phyloP scores from a whole-genome alignment of 306 rosid species.

The Oxytropis ochrocephala region DNA sequence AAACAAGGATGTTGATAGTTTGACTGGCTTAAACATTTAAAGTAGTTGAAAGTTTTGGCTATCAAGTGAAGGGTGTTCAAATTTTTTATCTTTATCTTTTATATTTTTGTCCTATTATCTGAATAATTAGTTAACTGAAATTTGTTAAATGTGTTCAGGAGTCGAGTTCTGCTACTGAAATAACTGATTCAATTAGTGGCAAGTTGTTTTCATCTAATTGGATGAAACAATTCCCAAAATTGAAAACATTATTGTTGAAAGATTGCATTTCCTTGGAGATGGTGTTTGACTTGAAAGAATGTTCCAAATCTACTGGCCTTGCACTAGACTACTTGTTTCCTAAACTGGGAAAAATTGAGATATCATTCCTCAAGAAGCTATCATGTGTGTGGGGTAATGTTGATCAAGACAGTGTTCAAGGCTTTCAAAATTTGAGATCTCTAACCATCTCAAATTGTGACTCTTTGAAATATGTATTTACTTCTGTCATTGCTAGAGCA shows the following conservation, averaged over 20 bases:
- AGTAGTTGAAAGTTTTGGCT: too few relatives aligned
- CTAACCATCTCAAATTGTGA: neutral
- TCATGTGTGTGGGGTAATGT: constrained; percentile 7
- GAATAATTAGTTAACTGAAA: neutral
- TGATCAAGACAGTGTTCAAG: neutral
- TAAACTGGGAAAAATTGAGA: neutral
- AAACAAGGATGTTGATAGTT: too few relatives aligned
- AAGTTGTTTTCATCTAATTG: constrained; percentile 5
- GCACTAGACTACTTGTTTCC: neutral
- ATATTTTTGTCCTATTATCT: too few relatives aligned
- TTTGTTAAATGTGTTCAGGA: neutral
- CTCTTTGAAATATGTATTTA: neutral
- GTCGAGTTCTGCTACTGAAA: neutral
- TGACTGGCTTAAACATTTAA: too few relatives aligned
- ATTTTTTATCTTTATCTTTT: too few relatives aligned
- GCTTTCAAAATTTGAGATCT: neutral
- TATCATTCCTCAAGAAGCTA: neutral
- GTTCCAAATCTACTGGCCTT: neutral
- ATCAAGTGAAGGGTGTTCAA: too few relatives aligned
- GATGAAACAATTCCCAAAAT: neutral
- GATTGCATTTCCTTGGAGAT: neutral
- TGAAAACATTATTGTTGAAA: neutral
- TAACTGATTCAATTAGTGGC: neutral
- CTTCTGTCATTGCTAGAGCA: neutral
- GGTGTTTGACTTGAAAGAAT: neutral